Percentiles rank a stretch among this genome's conserved stretches.
phyloP scores from a whole-genome alignment of 495 filamentous ascomycete species.

The Acidiella bohemica region DNA sequence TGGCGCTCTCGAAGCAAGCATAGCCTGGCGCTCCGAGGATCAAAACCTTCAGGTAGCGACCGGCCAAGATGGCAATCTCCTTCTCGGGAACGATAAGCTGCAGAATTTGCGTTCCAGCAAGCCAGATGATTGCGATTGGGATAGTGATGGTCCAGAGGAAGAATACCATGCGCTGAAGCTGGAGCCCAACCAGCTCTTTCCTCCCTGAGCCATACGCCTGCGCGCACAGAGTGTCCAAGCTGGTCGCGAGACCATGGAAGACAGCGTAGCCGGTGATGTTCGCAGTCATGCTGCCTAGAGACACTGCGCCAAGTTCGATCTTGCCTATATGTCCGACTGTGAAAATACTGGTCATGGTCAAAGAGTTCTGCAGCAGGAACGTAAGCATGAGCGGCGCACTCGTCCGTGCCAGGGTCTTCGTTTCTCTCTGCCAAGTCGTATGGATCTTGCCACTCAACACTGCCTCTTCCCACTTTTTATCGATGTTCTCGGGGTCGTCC shows the following conservation, averaged over 20 bases:
- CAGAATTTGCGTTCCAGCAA: slow-evolving; percentile 42
- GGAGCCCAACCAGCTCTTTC: slow-evolving; percentile 54
- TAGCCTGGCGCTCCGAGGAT: slow-evolving; percentile 54
- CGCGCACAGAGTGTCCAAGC: slow-evolving; percentile 58
- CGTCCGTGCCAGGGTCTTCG: slow-evolving; percentile 50
- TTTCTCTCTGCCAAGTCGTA: slow-evolving; percentile 74
- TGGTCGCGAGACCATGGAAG: slow-evolving; percentile 57
- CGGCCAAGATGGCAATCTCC: slow-evolving; percentile 49
- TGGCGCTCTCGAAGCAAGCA: slow-evolving; percentile 54
- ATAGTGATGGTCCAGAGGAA: slow-evolving; percentile 50
- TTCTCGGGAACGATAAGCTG: slow-evolving; percentile 45
- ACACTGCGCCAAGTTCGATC: slow-evolving; percentile 50
- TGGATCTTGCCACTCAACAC: slow-evolving; percentile 58
- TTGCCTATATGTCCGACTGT: slow-evolving; percentile 51
- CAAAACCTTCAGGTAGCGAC: slow-evolving; percentile 51
- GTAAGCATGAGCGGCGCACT: slow-evolving; percentile 50
- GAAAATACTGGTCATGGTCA: slow-evolving; percentile 56
- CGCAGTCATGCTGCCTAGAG: slow-evolving; percentile 56
- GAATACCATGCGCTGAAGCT: slow-evolving; percentile 56
- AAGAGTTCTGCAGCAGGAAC: slow-evolving; percentile 58
- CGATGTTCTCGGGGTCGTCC: slow-evolving; percentile 27
- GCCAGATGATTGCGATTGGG: slow-evolving; percentile 50
- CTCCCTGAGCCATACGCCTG: slow-evolving; percentile 62
- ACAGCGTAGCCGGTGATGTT: slow-evolving; percentile 60
- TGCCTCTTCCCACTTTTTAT: slow-evolving; percentile 63